Base-by-base conservation (phyloP, 148 eudicot genomes). In the Cornus suecica region DNA sequence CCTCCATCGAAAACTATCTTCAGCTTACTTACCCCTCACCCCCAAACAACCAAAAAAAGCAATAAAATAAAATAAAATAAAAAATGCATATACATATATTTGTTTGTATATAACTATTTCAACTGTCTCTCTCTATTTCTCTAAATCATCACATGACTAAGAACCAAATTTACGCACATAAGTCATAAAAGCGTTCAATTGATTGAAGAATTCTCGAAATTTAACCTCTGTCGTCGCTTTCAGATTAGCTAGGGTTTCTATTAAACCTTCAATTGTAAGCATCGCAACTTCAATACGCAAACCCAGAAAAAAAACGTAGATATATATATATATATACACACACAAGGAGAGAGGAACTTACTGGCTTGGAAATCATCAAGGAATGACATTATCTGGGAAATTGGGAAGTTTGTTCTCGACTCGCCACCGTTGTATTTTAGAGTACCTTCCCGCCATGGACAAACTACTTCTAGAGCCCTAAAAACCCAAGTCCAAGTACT, bases 331-430 rank as follows among this genome's bases (percentile, higher is more conserved):
- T 31, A 18, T 24, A 26, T 18, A 13, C 3, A 54, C 15, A 22
- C 15, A 37, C 26, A 41, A 1, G 22, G 16, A 61, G 16, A 75
- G 10, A 28, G 34, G 42, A 51, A 29, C 28, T 80, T 78, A 86
- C 88, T 86, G 3, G 89, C 81, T 86, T 83, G 85, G 69, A 86
- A 86, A n/a, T 86, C 87, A 28, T 86, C 89, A 72, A 82, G 70
- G 65, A 79, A 78, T 23, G 89, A 86, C 89, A 86, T 86, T 60
- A 45, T 74, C 37, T 37, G 64, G 58, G 20, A 71, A 60, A 11
- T 73, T 64, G 26, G 37, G 69, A 3, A 2, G 58, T 52, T 52
- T 11, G 18, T 0, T 58, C 24, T 22, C n/a, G 54, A 48, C 20
- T 48, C 20, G 54, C 54, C 54, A 48, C 54, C 15, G 15, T 7